Base-by-base conservation (phyloP, 164 flowering plant species). In the Echeveria elegans region DNA sequence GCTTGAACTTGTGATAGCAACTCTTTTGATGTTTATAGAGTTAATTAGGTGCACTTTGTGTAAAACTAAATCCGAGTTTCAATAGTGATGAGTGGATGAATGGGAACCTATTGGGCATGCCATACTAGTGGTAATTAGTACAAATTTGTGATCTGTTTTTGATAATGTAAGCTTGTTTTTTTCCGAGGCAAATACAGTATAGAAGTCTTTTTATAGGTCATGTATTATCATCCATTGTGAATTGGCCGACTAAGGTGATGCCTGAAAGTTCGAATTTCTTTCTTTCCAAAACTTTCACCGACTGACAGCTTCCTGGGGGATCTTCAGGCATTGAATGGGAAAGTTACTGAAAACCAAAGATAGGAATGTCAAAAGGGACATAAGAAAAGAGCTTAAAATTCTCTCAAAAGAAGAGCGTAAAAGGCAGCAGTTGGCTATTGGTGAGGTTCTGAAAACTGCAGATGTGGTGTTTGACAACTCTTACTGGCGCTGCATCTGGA, bases 341-440 rank as follows among this genome's bases (percentile, higher is more conserved):
- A n/a, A 95, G 75, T 81, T 95, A 24, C 73, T 94, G 79, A 95
- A 89, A 81, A 71, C 97, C 48, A 95, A 85, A 81, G 97, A 95
- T 71, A 89, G 71, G 77, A 85, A 79, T 67, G 77, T 85, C 47
- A 88, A 77, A 77, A 86, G 97, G 77, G 96, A 91, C 56, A 91
- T 95, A 63, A 87, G 86, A 83, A 91, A 77, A 80, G 99, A 91
- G 78, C 96, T 95, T n/a, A 83, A 83, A 74, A 68, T 77, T 65
- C 97, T 95, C 65, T 86, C 96, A 26, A 91, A 87, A 73, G 97
- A 95, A 77, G 97, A 95, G 77, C 86, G 86, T 40, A 95, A 89
- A 72, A 85, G 99, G 77, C 99, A 95, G 82, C 96, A 91, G 82
- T 82, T 91, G 29, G 97, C 99, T 52, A 91, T 95, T 71, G 75